Evolutionary conservation across 2,329 filamentous ascomycete genomes (phyloP).

Genomic region (Xylaria multiplex): DNA sequence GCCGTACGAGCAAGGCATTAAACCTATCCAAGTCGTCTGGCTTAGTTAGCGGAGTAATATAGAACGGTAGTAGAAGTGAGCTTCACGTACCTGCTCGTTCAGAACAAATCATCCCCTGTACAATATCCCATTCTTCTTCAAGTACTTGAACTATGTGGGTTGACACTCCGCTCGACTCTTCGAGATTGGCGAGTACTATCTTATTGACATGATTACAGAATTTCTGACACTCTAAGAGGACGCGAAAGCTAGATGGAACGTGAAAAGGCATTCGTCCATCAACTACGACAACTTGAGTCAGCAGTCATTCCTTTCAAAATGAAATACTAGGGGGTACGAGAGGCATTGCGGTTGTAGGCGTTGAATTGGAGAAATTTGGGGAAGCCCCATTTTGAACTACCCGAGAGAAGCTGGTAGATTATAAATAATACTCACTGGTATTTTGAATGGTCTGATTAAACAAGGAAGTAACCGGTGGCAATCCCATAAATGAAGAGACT

Average conservation of each 20-base stretch:
- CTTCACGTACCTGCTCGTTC: slow-evolving; percentile 57
- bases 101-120: slow-evolving; percentile 58
- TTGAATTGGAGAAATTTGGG: background rate
- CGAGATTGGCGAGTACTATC: slow-evolving; percentile 59
- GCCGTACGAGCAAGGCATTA: slow-evolving; percentile 58
- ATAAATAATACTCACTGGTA: slow-evolving; percentile 41
- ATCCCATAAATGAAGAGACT: slow-evolving; percentile 56
- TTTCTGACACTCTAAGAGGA: slow-evolving; percentile 61
- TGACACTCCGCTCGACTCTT: slow-evolving; percentile 58
- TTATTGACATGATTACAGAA: slow-evolving; percentile 62
- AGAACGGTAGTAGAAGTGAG: background rate
- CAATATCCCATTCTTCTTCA: slow-evolving; percentile 63
- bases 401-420: too few relatives aligned
- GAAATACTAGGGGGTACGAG: background rate
- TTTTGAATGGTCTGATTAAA: slow-evolving; percentile 62
- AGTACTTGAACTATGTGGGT: slow-evolving; percentile 59
- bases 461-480: slow-evolving; percentile 56
- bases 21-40: slow-evolving; percentile 59
- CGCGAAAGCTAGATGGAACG: slow-evolving; percentile 57
- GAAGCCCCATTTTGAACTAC: background rate
- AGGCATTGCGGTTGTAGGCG: background rate
- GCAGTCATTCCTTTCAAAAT: background rate
- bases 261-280: slow-evolving; percentile 53
- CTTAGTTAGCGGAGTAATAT: slow-evolving; percentile 30
- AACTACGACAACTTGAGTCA: slow-evolving; percentile 40